phyloP scores from a whole-genome alignment of 1,284 basidiomycete genomes.

The Apiotrichum veenhuisii region DNA sequence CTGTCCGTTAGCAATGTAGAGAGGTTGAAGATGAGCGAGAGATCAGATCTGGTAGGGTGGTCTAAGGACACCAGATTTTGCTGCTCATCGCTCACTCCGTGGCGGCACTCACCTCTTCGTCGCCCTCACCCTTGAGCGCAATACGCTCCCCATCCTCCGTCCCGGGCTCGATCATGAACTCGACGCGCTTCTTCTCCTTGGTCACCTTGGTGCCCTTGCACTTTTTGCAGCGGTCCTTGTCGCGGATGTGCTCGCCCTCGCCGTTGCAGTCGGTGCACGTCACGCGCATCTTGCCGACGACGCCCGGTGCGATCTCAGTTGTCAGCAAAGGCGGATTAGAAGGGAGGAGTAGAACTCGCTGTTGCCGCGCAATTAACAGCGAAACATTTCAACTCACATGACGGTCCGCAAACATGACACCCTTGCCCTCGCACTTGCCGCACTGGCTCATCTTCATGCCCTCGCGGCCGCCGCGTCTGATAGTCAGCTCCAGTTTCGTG shows the following conservation, averaged over 20 bases:
- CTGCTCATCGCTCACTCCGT: no score
- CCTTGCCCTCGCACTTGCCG: constrained; percentile 73
- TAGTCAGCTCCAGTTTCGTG: not conserved
- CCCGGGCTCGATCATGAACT: constrained; percentile 82
- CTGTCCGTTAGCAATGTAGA: no score
- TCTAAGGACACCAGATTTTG: no score
- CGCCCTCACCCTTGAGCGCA: constrained; percentile 81
- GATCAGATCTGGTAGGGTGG: no score
- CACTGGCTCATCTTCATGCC: constrained; percentile 78
- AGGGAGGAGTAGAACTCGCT: no score
- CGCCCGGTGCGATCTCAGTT: constrained; percentile 42
- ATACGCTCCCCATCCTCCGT: constrained; percentile 81
- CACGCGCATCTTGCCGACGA: constrained; percentile 53
- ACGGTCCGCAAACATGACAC: constrained; percentile 42
- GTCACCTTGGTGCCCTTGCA: constrained; percentile 84
- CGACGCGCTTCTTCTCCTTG: constrained; percentile 81
- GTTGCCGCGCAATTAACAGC: no score
- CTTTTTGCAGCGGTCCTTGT: constrained; percentile 95
- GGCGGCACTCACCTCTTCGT: constrained; percentile 66
- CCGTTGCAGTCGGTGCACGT: constrained; percentile 78
- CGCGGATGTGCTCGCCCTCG: constrained; percentile 70
- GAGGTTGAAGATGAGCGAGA: no score
- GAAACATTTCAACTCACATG: constrained; percentile 47
- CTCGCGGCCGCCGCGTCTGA: constrained; percentile 19
- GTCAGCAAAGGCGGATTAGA: no score